Base-by-base conservation (phyloP, 2,329 filamentous ascomycete species). In the Chaetothyriales sp. region DNA sequence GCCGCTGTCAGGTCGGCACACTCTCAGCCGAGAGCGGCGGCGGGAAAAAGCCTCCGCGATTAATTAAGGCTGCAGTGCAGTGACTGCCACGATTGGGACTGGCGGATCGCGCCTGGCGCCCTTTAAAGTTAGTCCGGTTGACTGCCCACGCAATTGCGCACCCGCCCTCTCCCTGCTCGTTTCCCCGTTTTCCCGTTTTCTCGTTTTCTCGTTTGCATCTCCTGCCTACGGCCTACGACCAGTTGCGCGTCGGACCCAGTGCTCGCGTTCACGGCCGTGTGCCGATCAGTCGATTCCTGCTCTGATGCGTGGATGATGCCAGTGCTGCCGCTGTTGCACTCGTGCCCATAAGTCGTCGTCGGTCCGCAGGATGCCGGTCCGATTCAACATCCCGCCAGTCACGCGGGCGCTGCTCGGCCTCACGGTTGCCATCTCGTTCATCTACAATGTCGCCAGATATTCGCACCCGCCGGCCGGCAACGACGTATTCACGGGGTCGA, bases 371-470 rank as follows among this genome's bases (percentile, higher is more conserved):
- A 40, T 40, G 33, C 10, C 33, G 4, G 77, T 83, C 50, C 83
- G 90, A 73, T 77, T 95, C 71, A 95, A 94, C 65, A 83, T 97
- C 57, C 92, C 92, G 54, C 90, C 92, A 28, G 80, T 95, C 60
- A 97, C 92, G 47, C 84, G 92, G 58, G 81, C 80, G 61, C 76
- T 90, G 51, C 82, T 98, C 62, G 78, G 85, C 64, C 76, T 77
- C 54, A 77, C 95, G 53, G 68, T 89, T 58, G 71, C 81, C 57
- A 82, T 95, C 69, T 94, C 89, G 49, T 71, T 92, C 61, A 76
- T 95, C 64, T 72, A 73, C 61, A 92, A 89, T 71, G 83, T 85
- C 59, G 70, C 70, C 48, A 63, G 70, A 66, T 84, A 81, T 77
- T 77, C 64, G 33, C 60, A 60, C 25, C 85, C 81, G 77, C 77